phyloP scores from a whole-genome alignment of 306 rosid species.

The Cicer bijugum region DNA sequence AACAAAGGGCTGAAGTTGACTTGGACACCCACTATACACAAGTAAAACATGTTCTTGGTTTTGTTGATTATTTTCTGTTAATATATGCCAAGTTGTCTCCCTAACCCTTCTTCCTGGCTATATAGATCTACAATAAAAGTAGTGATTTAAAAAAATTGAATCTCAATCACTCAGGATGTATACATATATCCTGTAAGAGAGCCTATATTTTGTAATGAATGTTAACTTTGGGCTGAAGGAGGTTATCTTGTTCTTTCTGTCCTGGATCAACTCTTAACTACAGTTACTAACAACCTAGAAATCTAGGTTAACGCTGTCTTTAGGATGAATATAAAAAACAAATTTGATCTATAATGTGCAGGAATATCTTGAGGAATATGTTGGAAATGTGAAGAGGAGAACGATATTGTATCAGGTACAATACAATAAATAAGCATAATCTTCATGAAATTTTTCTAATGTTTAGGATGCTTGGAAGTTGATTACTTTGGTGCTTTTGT shows the following conservation, averaged over 20 bases:
- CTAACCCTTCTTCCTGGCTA: slow-evolving; percentile 16
- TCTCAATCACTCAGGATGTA: slow-evolving; percentile 36
- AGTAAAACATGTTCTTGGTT: slow-evolving; percentile 50
- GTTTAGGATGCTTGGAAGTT: slow-evolving; percentile 22
- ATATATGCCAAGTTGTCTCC: slow-evolving; percentile 25
- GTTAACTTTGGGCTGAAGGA: slow-evolving; percentile 22
- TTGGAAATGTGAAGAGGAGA: slow-evolving; percentile 75
- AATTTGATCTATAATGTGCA: slow-evolving; percentile 49
- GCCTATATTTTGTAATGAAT: slow-evolving; percentile 7
- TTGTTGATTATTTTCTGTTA: slow-evolving; percentile 35
- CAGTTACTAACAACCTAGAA: slow-evolving; percentile 21
- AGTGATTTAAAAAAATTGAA: background rate
- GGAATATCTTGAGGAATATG: slow-evolving; percentile 91
- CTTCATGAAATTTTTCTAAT: slow-evolving; percentile 8
- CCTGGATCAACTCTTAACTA: slow-evolving; percentile 9
- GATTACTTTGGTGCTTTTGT: slow-evolving; percentile 5
- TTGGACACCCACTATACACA: slow-evolving; percentile 95
- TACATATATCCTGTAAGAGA: slow-evolving; percentile 10
- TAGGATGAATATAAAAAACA: slow-evolving; percentile 32
- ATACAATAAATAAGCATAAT: slow-evolving; percentile 23
- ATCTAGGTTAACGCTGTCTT: background rate
- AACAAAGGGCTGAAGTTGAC: slow-evolving; percentile 93
- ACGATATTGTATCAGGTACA: slow-evolving; percentile 76
- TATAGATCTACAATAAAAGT: background rate
- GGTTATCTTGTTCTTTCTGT: background rate